Base-by-base conservation (phyloP, 805 yeast species). In the Saturnispora zaruensis region DNA sequence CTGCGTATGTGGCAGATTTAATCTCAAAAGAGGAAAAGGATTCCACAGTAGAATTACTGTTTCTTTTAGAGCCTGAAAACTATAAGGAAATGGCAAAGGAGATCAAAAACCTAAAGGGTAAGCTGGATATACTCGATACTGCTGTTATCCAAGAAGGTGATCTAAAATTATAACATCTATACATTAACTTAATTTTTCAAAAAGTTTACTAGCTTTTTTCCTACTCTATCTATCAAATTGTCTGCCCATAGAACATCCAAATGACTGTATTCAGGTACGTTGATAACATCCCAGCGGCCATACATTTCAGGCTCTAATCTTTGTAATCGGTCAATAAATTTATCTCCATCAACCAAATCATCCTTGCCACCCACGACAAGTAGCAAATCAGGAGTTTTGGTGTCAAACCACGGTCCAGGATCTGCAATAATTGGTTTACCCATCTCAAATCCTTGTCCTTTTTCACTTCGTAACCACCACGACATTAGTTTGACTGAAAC, bases 221-320 rank as follows among this genome's bases (percentile, higher is more conserved):
- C 96, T 20, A 91, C 76, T 41, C 72, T 74, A 4, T 78, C 79
- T 25, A 78, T 71, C 1, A 82, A 81, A 60, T 87, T 90, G 59
- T 77, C 80, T 0, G 97, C 91, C 99, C 99, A 91, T 13, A 90
- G 70, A 0, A 89, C 96, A 66, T 91, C 99, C 47, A 91, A 68
- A 65, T 91, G 99, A 16, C 89, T 79, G 63, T 91, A 91, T 8
- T 73, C 75, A 0, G 77, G 76, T 5, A 91, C 53, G 45, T 74
- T 74, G 20, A 70, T 59, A 20, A 68, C 66, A 13, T 58, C 64
- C 55, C 64, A 76, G 53, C 64, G 70, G 6, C 51, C 55, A 59
- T 32, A 53, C 63, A 53, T 76, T n/a, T 58, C 54, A 1, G 73
- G 70, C 65, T 91, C 98, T 52, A 72, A 71, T 36, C 72, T 66